These are phyloP conservation scores for Phytopythium delawarense DNA, from an alignment of 352 stramenopile genomes.

Conservation along the genomic window DNA sequence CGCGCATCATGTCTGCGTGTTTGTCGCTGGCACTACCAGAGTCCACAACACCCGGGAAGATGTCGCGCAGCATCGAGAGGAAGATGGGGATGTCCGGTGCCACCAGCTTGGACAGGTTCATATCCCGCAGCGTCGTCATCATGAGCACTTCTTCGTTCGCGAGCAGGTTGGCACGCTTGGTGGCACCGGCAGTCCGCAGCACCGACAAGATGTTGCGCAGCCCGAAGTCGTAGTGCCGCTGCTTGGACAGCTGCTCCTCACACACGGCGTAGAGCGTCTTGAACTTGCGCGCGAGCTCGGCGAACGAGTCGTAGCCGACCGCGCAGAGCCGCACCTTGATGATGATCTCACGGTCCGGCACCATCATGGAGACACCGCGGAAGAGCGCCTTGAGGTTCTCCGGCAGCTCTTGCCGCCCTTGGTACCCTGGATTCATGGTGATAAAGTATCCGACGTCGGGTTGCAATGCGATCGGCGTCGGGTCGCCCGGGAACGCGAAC, in stretches of 20 bases:
- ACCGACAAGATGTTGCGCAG: slow-evolving; percentile 95
- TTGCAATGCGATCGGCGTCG: slow-evolving; percentile 50
- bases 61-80: slow-evolving; percentile 83
- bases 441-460: slow-evolving; percentile 83
- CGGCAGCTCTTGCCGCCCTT: slow-evolving; percentile 88
- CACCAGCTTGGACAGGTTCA: slow-evolving; percentile 93
- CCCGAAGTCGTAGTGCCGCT: slow-evolving; percentile 94
- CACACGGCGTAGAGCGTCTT: slow-evolving; percentile 94
- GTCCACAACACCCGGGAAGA: slow-evolving; percentile 73
- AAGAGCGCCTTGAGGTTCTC: slow-evolving; percentile 94
- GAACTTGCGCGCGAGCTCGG: slow-evolving; percentile 94
- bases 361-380: slow-evolving; percentile 95
- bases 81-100: slow-evolving; percentile 91
- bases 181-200: slow-evolving; percentile 92
- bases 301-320: slow-evolving; percentile 89
- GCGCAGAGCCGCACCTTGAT: slow-evolving; percentile 93
- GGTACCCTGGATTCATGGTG: slow-evolving; percentile 95
- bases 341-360: slow-evolving; percentile 96
- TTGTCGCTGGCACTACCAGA: slow-evolving; percentile 23
- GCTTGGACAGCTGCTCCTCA: slow-evolving; percentile 92
- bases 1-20: slow-evolving; percentile 64
- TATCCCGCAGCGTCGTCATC: slow-evolving; percentile 94
- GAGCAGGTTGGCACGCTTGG: slow-evolving; percentile 93
- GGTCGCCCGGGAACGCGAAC: slow-evolving; percentile 69
- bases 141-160: slow-evolving; percentile 92